Percentiles rank a stretch among this genome's conserved stretches.
Evolutionary conservation across 305 asterid genomes (phyloP).

Genomic region (Petunia hybrid): DNA sequence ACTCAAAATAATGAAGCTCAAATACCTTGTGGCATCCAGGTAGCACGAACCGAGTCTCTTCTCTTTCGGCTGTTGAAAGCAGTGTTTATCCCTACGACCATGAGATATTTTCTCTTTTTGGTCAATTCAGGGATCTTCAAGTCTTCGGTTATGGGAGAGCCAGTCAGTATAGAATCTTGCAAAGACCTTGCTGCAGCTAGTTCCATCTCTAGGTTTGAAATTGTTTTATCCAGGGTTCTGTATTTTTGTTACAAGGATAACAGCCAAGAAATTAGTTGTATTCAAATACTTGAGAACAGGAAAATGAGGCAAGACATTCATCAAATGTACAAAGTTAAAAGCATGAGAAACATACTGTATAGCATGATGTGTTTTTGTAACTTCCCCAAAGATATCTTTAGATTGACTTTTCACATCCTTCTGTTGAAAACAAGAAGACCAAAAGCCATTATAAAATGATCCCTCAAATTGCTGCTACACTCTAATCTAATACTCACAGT

Average conservation of each 20-base stretch:
- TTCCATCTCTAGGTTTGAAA: constrained; percentile 85
- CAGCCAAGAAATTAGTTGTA: neutral
- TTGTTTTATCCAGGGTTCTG: constrained; percentile 79
- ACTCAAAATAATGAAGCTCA: constrained; percentile 23
- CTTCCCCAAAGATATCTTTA: constrained; percentile 53
- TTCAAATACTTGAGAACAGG: constrained; percentile 27
- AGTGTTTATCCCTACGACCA: constrained; percentile 82
- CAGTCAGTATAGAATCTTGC: constrained; percentile 78
- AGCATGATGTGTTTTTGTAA: constrained; percentile 61
- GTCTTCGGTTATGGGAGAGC: constrained; percentile 77
- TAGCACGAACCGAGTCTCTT: constrained; percentile 85
- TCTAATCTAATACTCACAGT: constrained; percentile 53
- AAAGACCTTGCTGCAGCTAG: constrained; percentile 79
- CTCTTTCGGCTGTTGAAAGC: constrained; percentile 89
- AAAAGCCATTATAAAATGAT: constrained; percentile 1
- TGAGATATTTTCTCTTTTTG: constrained; percentile 72
- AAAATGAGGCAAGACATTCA: constrained; percentile 7
- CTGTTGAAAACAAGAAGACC: constrained; percentile 38
- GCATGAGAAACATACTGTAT: constrained; percentile 61
- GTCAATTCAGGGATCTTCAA: constrained; percentile 63
- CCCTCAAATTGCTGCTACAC: neutral
- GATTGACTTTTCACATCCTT: constrained; percentile 54
- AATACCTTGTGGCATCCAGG: constrained; percentile 88
- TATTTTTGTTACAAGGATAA: constrained; percentile 29
- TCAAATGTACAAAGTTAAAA: constrained; percentile 19